Evolutionary conservation across 2,329 filamentous ascomycete species (phyloP), one percentile per base, ranked within the genome.

Genomic region (Nemania diffusa): DNA sequence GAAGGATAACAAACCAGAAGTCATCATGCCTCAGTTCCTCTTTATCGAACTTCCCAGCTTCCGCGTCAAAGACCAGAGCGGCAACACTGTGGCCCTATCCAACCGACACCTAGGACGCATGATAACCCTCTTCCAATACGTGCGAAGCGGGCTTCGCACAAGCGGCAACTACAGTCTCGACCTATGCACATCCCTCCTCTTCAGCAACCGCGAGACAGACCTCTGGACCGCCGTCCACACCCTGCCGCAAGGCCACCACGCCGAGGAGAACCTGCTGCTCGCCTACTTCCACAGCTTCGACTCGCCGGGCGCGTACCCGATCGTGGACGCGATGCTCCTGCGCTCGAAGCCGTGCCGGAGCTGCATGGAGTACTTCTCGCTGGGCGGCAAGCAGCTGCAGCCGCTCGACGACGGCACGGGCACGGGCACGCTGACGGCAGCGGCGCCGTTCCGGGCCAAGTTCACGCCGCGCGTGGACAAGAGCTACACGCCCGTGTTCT

Each of bases 31-130:
- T 37, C 75, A 77, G 51, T 77, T 77, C 68, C 68, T 77, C 58
- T 76, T 73, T 63, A 65, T 77, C 65, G 75, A 77, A 63, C 73
- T 77, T 2, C 75, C 75, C 13, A 74, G 67, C 62, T 77, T 77
- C 68, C 73, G 73, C 61, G 64, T 76, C 61, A 76, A 72, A 62
- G 72, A 75, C 68, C 65, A 68, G 50, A 69, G 42, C 51, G 74
- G 74, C 15, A 72, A 74, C 8, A 44, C 66, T 0, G 69, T 77
- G 24, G 67, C 62, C 7, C 69, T 77, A 24, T 72, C 62, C 57
- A 69, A 67, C 58, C 57, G 64, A 13, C 73, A 77, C 13, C 59
- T 76, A 0, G 74, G 73, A 0, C 69, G 73, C 2, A 46, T 76
- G 13, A 60, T 69, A 34, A 67, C 73, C 0, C 62, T 73, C 13